These are phyloP conservation scores for Trichoderma sp. DNA, from an alignment of 2,329 filamentous ascomycete genomes.

Conservation along the genomic window DNA sequence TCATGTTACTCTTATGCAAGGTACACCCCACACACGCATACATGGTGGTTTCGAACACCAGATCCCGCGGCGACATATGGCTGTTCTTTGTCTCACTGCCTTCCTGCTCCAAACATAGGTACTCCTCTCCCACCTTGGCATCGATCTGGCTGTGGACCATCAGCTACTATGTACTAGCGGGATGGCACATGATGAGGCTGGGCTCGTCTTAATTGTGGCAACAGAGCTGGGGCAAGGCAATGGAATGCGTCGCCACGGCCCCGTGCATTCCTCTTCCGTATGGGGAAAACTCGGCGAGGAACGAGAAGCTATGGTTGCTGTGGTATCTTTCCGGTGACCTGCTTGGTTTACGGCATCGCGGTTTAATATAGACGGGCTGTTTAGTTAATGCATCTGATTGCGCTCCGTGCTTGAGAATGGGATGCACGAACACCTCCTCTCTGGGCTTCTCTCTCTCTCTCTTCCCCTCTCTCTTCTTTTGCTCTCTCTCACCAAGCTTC, in stretches of 20 bases:
- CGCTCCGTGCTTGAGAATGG: slow-evolving; percentile 11
- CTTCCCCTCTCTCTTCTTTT: background rate
- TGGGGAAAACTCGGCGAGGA: slow-evolving; percentile 14
- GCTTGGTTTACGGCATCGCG: background rate
- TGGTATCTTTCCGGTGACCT: slow-evolving; percentile 13
- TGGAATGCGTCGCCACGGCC: slow-evolving; percentile 32
- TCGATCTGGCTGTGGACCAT: background rate
- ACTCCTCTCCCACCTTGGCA: background rate
- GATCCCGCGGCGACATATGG: slow-evolving; percentile 11
- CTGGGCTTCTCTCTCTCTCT: background rate
- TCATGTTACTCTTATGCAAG: background rate
- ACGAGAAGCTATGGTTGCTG: slow-evolving; percentile 16
- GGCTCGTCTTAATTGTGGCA: background rate
- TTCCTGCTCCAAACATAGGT: slow-evolving; percentile 6
- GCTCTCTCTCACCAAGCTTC: background rate
- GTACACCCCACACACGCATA: slow-evolving; percentile 2
- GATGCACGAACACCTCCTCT: background rate
- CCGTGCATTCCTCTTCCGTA: slow-evolving; percentile 28
- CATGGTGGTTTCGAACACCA: background rate
- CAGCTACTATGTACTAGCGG: background rate
- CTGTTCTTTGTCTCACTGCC: slow-evolving; percentile 16
- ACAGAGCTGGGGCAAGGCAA: slow-evolving; percentile 11
- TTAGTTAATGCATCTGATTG: background rate
- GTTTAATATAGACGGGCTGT: slow-evolving; percentile 5
- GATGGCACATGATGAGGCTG: slow-evolving; percentile 4